These are phyloP conservation scores for Pleurotus pulmonarius DNA, from an alignment of 768 basidiomycete species.

Conservation along the genomic window DNA sequence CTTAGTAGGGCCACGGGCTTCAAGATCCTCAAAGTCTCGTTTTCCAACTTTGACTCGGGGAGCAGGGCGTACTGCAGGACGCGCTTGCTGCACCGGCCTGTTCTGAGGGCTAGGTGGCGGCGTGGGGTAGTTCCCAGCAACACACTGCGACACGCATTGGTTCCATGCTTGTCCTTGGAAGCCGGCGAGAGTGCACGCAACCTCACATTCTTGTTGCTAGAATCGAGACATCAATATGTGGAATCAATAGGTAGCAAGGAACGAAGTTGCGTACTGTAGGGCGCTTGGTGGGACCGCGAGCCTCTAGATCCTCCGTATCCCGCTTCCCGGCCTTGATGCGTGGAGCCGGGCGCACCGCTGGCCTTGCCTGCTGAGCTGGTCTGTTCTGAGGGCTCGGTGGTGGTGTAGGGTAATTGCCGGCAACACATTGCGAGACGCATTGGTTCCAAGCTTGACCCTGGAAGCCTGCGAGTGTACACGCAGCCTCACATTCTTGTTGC, in stretches of 20 bases:
- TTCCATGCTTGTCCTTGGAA: background rate
- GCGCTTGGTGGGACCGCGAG: background rate
- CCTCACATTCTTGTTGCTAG: background rate
- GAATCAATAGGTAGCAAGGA: too few species aligned
- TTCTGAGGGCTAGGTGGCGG: background rate
- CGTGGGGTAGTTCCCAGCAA: background rate
- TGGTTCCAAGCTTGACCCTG: background rate
- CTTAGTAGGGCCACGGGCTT: too few species aligned
- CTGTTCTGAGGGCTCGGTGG: background rate
- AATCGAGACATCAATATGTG: too few species aligned
- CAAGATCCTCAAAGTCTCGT: too few species aligned
- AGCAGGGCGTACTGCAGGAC: background rate
- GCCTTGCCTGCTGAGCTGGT: background rate
- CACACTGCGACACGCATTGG: background rate
- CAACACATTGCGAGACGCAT: background rate
- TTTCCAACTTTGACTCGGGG: background rate
- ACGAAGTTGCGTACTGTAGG: too few species aligned
- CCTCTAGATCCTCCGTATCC: too few species aligned
- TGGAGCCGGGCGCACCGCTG: background rate
- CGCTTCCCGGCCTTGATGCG: too few species aligned
- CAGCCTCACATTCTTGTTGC: background rate
- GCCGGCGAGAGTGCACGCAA: background rate
- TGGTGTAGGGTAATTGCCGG: background rate
- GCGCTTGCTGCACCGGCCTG: background rate
- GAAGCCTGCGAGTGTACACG: background rate